A percentile compares a stretch with the other conserved stretches of the same genome.
Conservation (phyloP, 345 rosid genomes). For the Noccaea caerulescens region DNA sequence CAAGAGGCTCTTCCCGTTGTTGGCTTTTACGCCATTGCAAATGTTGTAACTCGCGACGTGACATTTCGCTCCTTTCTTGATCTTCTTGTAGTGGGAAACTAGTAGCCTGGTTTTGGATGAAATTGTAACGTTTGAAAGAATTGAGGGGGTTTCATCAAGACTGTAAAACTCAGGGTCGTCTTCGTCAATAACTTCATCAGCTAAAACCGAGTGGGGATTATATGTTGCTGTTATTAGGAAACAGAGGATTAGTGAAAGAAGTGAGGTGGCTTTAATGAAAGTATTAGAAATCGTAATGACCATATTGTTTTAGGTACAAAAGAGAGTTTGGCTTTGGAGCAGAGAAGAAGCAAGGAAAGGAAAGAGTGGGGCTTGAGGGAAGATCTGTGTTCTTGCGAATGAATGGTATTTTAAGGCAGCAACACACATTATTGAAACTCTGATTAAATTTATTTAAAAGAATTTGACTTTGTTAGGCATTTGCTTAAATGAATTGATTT, state of each 20-base stretch:
- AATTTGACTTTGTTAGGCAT: constrained; percentile 1
- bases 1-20: constrained; percentile 62
- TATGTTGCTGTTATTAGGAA: constrained; percentile 22
- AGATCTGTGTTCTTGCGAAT: constrained; percentile 40
- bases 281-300: constrained; percentile 16
- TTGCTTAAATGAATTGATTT: constrained; percentile 23
- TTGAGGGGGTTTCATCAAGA: constrained; percentile 40
- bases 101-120: constrained; percentile 32
- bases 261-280: constrained; percentile 22
- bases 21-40: constrained; percentile 61
- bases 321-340: constrained; percentile 38
- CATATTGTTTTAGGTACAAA: constrained; percentile 25
- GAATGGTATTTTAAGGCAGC: constrained; percentile 40
- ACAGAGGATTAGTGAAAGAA: constrained; percentile 25
- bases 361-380: constrained; percentile 35
- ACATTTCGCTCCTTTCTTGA: constrained; percentile 63
- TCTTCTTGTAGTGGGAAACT: constrained; percentile 37
- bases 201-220: constrained; percentile 22
- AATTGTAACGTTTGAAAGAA: constrained; percentile 22
- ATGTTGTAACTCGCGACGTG: constrained; percentile 41
- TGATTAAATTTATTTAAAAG: neutral
- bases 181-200: constrained; percentile 29
- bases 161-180: constrained; percentile 38
- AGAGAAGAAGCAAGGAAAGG: constrained; percentile 27
- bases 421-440: constrained; percentile 27